These are phyloP conservation scores for Nothomitra cinnamomea DNA, from an alignment of 2,329 filamentous ascomycete genomes.

Conservation along the genomic window DNA sequence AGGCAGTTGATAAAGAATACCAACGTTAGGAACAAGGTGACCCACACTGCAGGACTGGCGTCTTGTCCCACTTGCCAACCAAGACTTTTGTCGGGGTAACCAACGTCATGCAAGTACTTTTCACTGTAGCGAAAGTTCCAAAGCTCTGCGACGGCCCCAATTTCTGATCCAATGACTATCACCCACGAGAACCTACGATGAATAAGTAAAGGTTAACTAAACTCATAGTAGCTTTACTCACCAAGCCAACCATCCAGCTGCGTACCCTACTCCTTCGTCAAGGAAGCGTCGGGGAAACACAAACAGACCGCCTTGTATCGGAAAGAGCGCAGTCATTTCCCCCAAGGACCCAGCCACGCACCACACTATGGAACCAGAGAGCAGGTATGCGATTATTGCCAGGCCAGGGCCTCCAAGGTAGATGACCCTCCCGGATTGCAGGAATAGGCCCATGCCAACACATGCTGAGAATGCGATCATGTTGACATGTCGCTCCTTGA, in stretches of 20 bases:
- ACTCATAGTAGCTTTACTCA: constrained; percentile 9
- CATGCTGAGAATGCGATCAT: constrained; percentile 12
- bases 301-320: constrained; percentile 23
- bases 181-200: constrained; percentile 24
- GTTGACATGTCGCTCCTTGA: constrained; percentile 8
- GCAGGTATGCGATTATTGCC: constrained; percentile 7
- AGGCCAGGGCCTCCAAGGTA: constrained; percentile 9
- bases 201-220: constrained; percentile 17
- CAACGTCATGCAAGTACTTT: constrained; percentile 16
- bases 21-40: constrained; percentile 20
- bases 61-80: constrained; percentile 19
- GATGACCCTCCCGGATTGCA: constrained; percentile 11
- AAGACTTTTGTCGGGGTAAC: not conserved
- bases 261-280: constrained; percentile 22
- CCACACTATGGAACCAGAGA: not conserved
- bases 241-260: constrained; percentile 25
- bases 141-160: constrained; percentile 21
- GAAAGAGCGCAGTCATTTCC: constrained; percentile 24
- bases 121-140: constrained; percentile 23
- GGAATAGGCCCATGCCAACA: constrained; percentile 12
- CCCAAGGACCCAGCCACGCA: constrained; percentile 24
- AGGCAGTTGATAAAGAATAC: constrained; percentile 21
- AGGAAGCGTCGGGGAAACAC: constrained; percentile 23
- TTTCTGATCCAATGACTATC: constrained; percentile 21
- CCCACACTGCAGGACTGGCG: constrained; percentile 23